Conservation (phyloP, 2,329 filamentous ascomycete genomes). For the Apiospora kogelbergensis region DNA sequence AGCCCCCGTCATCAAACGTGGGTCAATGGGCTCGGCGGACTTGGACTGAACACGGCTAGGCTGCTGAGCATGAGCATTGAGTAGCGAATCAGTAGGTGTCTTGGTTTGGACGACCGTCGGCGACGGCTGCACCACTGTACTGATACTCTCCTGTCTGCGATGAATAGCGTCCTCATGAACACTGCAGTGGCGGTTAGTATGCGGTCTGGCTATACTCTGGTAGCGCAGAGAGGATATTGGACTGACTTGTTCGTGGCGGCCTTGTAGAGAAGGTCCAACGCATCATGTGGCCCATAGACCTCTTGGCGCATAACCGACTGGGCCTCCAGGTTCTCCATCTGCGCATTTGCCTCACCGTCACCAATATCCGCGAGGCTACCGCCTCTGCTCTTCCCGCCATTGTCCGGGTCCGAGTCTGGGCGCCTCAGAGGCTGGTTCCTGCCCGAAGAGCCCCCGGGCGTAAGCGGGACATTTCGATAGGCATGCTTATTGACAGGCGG, state of each 20-base stretch:
- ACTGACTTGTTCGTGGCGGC: slow-evolving; percentile 67
- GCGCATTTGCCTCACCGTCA: slow-evolving; percentile 56
- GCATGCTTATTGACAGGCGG: slow-evolving; percentile 42
- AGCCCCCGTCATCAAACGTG: slow-evolving; percentile 27
- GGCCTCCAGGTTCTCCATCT: slow-evolving; percentile 64
- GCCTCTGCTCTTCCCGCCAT: slow-evolving; percentile 33
- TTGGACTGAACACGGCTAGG: slow-evolving; percentile 23
- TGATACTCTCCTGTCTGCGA: slow-evolving; percentile 24
- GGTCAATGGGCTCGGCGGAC: slow-evolving; percentile 32
- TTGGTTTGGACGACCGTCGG: slow-evolving; percentile 23
- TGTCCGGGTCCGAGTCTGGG: slow-evolving; percentile 45
- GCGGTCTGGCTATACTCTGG: slow-evolving; percentile 2
- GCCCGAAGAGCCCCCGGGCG: slow-evolving; percentile 65
- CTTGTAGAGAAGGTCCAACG: slow-evolving; percentile 86
- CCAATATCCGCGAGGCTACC: slow-evolving; percentile 32
- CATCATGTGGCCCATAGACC: slow-evolving; percentile 90
- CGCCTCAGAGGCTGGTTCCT: slow-evolving; percentile 65
- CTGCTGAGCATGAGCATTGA: slow-evolving; percentile 21
- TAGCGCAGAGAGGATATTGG: slow-evolving; percentile 13
- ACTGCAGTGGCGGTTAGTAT: slow-evolving; percentile 25
- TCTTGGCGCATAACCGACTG: slow-evolving; percentile 66
- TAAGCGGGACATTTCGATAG: slow-evolving; percentile 59
- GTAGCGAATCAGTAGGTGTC: slow-evolving; percentile 19
- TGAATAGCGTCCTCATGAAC: slow-evolving; percentile 30
- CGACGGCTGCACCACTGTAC: slow-evolving; percentile 25